Evolutionary conservation across 2,329 filamentous ascomycete genomes (phyloP), one percentile per base, ranked within the genome.

Genomic region (Trichoderma sp.): DNA sequence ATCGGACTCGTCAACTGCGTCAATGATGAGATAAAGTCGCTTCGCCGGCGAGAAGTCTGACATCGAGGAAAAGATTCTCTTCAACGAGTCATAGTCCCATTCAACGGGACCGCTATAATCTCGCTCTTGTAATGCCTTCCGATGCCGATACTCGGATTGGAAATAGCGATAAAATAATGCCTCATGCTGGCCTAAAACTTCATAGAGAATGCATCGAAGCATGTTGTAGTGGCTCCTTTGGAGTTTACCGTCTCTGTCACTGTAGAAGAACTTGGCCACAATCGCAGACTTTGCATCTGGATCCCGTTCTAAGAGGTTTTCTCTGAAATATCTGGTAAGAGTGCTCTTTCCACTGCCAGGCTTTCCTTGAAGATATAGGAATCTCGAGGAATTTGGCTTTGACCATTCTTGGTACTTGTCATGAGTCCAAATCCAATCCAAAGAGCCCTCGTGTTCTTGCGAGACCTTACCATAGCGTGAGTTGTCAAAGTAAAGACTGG

Each of bases 311-410:
- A 14, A 10, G 18, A 59, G 39, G 8, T 13, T 21, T 8, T 59
- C 58, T 3, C 28, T 46, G 8, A 46, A 59, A 28, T 59, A 46
- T 5, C 18, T 37, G 3, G 58, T 59, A 28, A 59, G 37, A n/a
- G 58, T 59, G 3, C 58, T 60, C n/a, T 60, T 60, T 11, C 26
- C 58, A 11, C 58, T 60, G 7, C 58, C 58, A 30, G 58, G 37
- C 8, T 60, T 60, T 10, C 58, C 58, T 32, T 60, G 34, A 2
- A 46, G 39, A 10, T 43, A 24, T 14, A 60, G 1, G 1, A 60
- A 13, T 16, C 16, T 24, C 5, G 58, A 46, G 26, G 6, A 2
- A 6, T 7, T 5, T 5, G 37, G 18, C 5, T 28, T 32, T 14
- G 37, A 32, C 58, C 58, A 60, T 30, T 24, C 37, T n/a, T 46